These are phyloP conservation scores for Gossypium rotundifolium DNA, from an alignment of 345 rosid species.

Conservation along the genomic window DNA sequence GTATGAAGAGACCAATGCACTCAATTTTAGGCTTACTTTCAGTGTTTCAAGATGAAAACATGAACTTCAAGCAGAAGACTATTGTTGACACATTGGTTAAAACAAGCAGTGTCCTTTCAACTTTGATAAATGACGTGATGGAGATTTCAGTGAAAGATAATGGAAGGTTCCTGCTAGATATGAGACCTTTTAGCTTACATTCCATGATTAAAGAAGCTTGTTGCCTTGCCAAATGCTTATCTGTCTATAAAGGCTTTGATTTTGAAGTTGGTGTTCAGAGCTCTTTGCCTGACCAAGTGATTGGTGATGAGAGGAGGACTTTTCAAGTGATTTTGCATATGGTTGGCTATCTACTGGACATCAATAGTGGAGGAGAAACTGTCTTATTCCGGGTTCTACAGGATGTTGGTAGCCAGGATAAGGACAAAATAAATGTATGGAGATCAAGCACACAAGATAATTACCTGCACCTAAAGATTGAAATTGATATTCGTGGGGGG, in stretches of 20 bases:
- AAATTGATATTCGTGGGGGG: slow-evolving; percentile 53
- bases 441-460: slow-evolving; percentile 42
- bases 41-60: slow-evolving; percentile 51
- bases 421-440: slow-evolving; percentile 52
- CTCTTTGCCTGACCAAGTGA: slow-evolving; percentile 64
- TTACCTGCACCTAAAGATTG: slow-evolving; percentile 52
- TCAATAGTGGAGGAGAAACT: slow-evolving; percentile 46
- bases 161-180: slow-evolving; percentile 65
- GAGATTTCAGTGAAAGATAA: slow-evolving; percentile 67
- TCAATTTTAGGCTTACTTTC: slow-evolving; percentile 86
- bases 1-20: slow-evolving; percentile 96
- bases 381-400: slow-evolving; percentile 53
- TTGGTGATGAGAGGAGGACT: slow-evolving; percentile 81
- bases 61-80: slow-evolving; percentile 58
- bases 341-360: slow-evolving; percentile 74
- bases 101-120: slow-evolving; percentile 68
- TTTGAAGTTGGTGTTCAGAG: slow-evolving; percentile 63
- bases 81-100: slow-evolving; percentile 64
- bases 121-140: slow-evolving; percentile 68
- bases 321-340: slow-evolving; percentile 89
- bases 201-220: slow-evolving; percentile 76
- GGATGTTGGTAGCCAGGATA: slow-evolving; percentile 39
- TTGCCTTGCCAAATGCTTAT: slow-evolving; percentile 80
- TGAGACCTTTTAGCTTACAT: slow-evolving; percentile 59
- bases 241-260: slow-evolving; percentile 58